Base-by-base conservation (phyloP, 257 asterid species). In the Voacanga thouarsii region DNA sequence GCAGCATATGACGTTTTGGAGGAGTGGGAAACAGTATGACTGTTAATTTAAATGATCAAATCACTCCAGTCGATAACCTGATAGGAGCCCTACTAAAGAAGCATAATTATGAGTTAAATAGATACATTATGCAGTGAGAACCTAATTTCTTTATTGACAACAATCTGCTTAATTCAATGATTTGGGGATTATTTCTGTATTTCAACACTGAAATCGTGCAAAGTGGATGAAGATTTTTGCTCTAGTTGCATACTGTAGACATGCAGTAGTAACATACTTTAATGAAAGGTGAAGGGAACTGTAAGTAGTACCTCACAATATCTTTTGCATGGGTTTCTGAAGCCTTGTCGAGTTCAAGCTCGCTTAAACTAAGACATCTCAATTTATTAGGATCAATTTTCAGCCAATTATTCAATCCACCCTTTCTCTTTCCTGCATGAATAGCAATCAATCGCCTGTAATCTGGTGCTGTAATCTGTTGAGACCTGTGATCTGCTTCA, bases 361-460 rank as follows among this genome's bases (percentile, higher is more conserved):
- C n/a, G n/a, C 97, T 91, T 74, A 92, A 90, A 85, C 97, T 92
- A 85, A n/a, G 90, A 73, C 97, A 92, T 79, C 92, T 90, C 72
- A 86, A 96, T 82, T 87, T 86, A 76, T 79, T 72, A 74, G 83
- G 85, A 77, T 89, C 92, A 74, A 82, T 75, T 77, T 72, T 85
- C 75, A 92, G 82, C 91, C 90, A 89, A 59, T 88, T 90, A 57
- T 81, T 82, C 81, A 89, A 83, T 64, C 89, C 89, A 49, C 95
- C 92, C 78, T 89, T 89, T n/a, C 89, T 92, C 87, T 89, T 92
- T 68, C 95, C 95, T 70, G 97, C 96, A 70, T 83, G 96, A 81
- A 92, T 88, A 63, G 94, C 92, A 65, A 92, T 94, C 51, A 94
- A 83, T 41, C n/a, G n/a, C n/a, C 90, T 3, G 72, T 92, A 94